These are phyloP conservation scores for Candida pseudoglaebosa DNA, from an alignment of 805 yeast genomes.

Conservation along the genomic window DNA sequence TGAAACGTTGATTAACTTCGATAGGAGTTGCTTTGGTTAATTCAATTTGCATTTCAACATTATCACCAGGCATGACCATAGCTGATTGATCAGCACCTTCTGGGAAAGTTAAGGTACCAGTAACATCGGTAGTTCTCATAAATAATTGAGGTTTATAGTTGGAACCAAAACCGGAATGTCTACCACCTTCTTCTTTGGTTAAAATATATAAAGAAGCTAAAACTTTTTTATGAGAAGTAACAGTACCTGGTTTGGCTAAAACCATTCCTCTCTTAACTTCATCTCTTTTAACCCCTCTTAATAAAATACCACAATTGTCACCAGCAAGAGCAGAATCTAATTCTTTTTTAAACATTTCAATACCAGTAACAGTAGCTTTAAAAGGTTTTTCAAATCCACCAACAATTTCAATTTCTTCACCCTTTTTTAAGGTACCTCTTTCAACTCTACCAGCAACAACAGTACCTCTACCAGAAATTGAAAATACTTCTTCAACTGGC, in stretches of 20 bases:
- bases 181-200: constrained; percentile 98
- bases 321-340: constrained; percentile 97
- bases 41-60: constrained; percentile 91
- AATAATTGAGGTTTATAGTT: constrained; percentile 98
- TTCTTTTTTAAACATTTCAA: constrained; percentile 99
- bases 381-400: constrained; percentile 83
- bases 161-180: constrained; percentile 95
- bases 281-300: constrained; percentile 98
- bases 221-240: constrained; percentile 89
- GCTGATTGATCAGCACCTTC: constrained; percentile 77
- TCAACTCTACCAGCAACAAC: constrained; percentile 99
- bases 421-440: constrained; percentile 96
- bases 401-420: constrained; percentile 97
- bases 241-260: constrained; percentile 85
- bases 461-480: constrained; percentile 99
- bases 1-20: constrained; percentile 97
- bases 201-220: constrained; percentile 89
- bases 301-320: constrained; percentile 95
- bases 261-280: constrained; percentile 98
- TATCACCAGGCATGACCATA: constrained; percentile 98
- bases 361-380: constrained; percentile 95
- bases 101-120: constrained; percentile 89
- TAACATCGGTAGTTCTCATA: constrained; percentile 94
- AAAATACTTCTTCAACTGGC: constrained; percentile 97
- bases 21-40: constrained; percentile 87